phyloP scores from a whole-genome alignment of 495 filamentous ascomycete species.

The Aspergillus nanangensis region DNA sequence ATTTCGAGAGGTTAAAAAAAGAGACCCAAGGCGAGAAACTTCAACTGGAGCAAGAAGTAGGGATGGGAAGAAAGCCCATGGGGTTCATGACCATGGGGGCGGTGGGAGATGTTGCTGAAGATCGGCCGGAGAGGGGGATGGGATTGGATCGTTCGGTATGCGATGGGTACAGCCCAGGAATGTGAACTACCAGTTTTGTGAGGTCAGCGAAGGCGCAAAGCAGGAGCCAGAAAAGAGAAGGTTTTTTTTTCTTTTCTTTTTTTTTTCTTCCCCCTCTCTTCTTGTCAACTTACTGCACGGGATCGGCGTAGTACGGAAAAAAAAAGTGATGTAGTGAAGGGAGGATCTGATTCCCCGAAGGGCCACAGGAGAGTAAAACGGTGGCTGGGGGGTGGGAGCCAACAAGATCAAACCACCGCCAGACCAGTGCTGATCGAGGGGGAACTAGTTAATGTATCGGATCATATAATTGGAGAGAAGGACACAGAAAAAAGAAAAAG shows the following conservation, averaged over 20 bases:
- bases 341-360: slow-evolving; percentile 7
- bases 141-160: slow-evolving; percentile 16
- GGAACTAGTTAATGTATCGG: not conserved
- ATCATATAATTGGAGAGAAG: no score
- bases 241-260: slow-evolving; percentile 5
- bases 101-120: slow-evolving; percentile 13
- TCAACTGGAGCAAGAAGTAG: slow-evolving; percentile 12
- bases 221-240: slow-evolving; percentile 1
- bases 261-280: not conserved
- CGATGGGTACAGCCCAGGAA: slow-evolving; percentile 15
- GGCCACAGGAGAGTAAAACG: slow-evolving; percentile 12
- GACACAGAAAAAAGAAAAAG: not conserved
- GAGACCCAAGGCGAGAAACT: not conserved
- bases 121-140: slow-evolving; percentile 8
- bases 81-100: slow-evolving; percentile 13
- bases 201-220: slow-evolving; percentile 12
- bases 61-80: slow-evolving; percentile 11
- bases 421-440: slow-evolving; percentile 3
- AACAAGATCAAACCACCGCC: slow-evolving; percentile 3
- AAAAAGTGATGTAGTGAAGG: not conserved
- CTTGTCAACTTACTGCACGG: no score
- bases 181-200: slow-evolving; percentile 14
- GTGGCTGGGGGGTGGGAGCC: slow-evolving; percentile 18
- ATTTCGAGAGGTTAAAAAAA: not conserved
- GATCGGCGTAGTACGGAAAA: slow-evolving; percentile 13